A percentile compares a stretch with the other conserved stretches of the same genome.
Evolutionary conservation across 768 basidiomycete species (phyloP).

Genomic region (Leucosporidium yakuticum): DNA sequence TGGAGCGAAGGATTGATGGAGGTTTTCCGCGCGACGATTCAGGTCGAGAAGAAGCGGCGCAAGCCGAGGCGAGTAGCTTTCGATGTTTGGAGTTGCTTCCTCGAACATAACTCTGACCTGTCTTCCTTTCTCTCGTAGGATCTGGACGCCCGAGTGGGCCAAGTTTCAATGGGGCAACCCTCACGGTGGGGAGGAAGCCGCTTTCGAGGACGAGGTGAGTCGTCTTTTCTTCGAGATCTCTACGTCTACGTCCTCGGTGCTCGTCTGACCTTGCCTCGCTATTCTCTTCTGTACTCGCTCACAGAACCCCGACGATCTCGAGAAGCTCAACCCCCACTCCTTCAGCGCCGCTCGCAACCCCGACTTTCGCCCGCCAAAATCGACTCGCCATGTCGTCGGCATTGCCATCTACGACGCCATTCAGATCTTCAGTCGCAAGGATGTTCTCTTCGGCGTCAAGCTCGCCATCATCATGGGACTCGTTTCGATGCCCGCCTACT

Average conservation of each 20-base stretch:
- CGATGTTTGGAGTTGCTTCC: neutral
- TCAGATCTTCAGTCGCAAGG: neutral
- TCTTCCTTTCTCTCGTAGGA: neutral
- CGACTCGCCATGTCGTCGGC: conserved; percentile 9
- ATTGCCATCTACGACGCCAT: conserved; percentile 1
- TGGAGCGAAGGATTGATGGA: conserved; percentile 29
- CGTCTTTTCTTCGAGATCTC: too few species aligned
- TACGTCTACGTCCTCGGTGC: too few species aligned
- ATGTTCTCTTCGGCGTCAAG: conserved; percentile 30
- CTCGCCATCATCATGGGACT: conserved; percentile 14
- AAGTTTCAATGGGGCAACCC: conserved; percentile 8
- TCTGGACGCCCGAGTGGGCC: conserved; percentile 28
- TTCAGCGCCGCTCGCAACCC: conserved; percentile 26
- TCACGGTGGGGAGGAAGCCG: neutral
- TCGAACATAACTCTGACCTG: too few species aligned
- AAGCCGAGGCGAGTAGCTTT: neutral
- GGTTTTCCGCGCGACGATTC: conserved; percentile 11
- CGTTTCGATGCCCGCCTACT: conserved; percentile 14
- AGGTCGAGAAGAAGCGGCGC: conserved; percentile 23
- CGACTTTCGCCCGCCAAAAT: conserved; percentile 22
- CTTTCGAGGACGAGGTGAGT: conserved; percentile 24
- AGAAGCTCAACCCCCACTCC: neutral
- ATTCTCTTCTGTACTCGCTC: too few species aligned
- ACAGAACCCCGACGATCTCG: neutral
- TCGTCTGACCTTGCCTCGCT: too few species aligned